Evolutionary conservation across 176 grass and related monocot genomes (phyloP), one percentile per base, ranked within the genome.

Genomic region (Aegilops longissima): DNA sequence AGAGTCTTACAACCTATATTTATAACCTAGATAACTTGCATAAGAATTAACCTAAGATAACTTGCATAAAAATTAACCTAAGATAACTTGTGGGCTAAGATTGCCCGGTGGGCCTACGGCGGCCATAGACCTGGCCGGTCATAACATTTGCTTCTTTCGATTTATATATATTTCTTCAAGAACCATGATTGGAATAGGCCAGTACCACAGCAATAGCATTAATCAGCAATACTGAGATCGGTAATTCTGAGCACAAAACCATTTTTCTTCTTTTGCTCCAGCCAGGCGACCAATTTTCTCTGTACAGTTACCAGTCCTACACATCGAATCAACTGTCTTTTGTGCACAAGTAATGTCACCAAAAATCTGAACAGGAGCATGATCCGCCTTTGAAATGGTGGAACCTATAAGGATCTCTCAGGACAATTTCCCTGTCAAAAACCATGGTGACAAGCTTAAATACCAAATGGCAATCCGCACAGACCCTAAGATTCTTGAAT

Each of bases 401-500:
- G 86, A 95, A 97, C 79, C 95, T 90, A 40, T 95, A 97, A 68
- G 92, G 89, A 86, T 97, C 95, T 88, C 92, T 90, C 63, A 97
- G 85, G 40, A 97, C 79, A 82, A 97, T 88, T 61, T 93, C 86
- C 87, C 84, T 90, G 56, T 84, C 76, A 69, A 82, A 56, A 61
- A 90, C 82, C 67, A 45, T 66, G 85, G 92, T 97, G 75, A 84
- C 95, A 82, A 97, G 54, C 85, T 97, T 97, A 80, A 95, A 97
- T n/a, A 95, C 92, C 65, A 93, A 74, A 90, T 97, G 95, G 33
- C 92, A 95, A 80, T 97, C 92, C 80, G 92, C 77, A 89, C 95
- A 97, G 39, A 92, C 95, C 62, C 95, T 91, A 29, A 97, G 90
- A 78, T 95, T 97, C 95, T 95, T 97, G 68, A 97, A 97, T 81